Conservation (phyloP, 768 basidiomycete genomes). For the Leccinellum luteum region DNA sequence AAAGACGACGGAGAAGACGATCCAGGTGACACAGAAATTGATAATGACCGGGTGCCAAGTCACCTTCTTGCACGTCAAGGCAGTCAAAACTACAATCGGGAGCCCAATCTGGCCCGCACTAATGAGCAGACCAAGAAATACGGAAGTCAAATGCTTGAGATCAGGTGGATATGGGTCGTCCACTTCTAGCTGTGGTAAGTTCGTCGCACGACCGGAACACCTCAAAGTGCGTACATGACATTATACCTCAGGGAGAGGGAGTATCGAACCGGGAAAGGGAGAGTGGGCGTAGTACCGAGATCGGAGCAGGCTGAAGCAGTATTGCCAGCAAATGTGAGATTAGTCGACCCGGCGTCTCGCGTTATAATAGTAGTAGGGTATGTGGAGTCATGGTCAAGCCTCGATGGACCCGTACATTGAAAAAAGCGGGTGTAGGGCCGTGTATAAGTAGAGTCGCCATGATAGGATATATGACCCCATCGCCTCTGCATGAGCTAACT, state of each 20-base stretch:
- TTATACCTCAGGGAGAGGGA: neutral
- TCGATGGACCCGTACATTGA: constrained; percentile 1
- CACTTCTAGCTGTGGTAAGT: constrained; percentile 3
- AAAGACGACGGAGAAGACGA: constrained; percentile 51
- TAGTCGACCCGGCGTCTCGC: constrained; percentile 3
- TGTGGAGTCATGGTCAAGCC: constrained; percentile 7
- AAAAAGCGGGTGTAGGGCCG: neutral
- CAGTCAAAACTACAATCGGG: constrained; percentile 46
- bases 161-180: constrained; percentile 14
- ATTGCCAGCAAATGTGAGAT: neutral
- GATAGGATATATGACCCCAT: constrained; percentile 29
- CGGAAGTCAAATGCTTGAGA: constrained; percentile 32
- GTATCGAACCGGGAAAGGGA: neutral
- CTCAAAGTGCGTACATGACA: constrained; percentile 16
- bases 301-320: neutral
- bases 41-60: constrained; percentile 50
- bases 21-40: constrained; percentile 58
- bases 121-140: constrained; percentile 48
- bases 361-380: constrained; percentile 5
- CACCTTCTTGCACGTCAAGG: constrained; percentile 40
- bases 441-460: constrained; percentile 10
- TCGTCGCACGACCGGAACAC: neutral
- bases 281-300: neutral
- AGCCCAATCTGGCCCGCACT: constrained; percentile 53
- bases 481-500: constrained; percentile 9